A percentile compares a stretch with the other conserved stretches of the same genome.
Evolutionary conservation across 768 basidiomycete genomes (phyloP).

Genomic region (Arthromyces matolae): DNA sequence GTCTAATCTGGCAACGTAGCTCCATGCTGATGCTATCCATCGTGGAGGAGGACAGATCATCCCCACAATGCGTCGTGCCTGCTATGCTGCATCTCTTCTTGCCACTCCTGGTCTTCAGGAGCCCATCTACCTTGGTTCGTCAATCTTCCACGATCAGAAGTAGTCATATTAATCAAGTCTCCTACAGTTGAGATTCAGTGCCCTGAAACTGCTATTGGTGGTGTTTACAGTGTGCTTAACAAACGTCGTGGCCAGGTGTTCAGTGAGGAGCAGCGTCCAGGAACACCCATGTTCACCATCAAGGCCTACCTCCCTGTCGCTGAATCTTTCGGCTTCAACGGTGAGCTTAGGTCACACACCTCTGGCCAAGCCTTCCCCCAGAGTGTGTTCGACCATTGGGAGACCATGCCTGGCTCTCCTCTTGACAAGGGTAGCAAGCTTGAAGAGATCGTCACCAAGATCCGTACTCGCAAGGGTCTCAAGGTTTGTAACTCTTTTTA

Average conservation of each 20-base stretch:
- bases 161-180: slow-evolving; percentile 11
- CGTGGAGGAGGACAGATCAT: slow-evolving; percentile 99
- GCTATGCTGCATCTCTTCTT: slow-evolving; percentile 93
- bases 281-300: slow-evolving; percentile 99
- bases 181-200: slow-evolving; percentile 90
- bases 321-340: slow-evolving; percentile 98
- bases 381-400: slow-evolving; percentile 91
- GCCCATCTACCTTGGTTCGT: slow-evolving; percentile 86
- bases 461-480: slow-evolving; percentile 93
- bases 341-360: slow-evolving; percentile 87
- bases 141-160: not conserved
- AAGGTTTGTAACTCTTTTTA: slow-evolving; percentile 49
- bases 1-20: slow-evolving; percentile 36
- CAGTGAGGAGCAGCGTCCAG: slow-evolving; percentile 93
- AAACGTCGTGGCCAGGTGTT: slow-evolving; percentile 98
- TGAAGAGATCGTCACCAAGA: slow-evolving; percentile 74
- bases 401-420: slow-evolving; percentile 75
- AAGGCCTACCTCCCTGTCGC: slow-evolving; percentile 93
- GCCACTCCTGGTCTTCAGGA: slow-evolving; percentile 92
- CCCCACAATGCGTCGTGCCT: slow-evolving; percentile 93
- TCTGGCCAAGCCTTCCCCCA: slow-evolving; percentile 99
- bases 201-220: slow-evolving; percentile 95
- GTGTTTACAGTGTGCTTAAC: slow-evolving; percentile 93
- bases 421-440: slow-evolving; percentile 91
- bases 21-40: slow-evolving; percentile 98